Evolutionary conservation across 306 rosid species (phyloP).

Genomic region (Dryas alaskensis): DNA sequence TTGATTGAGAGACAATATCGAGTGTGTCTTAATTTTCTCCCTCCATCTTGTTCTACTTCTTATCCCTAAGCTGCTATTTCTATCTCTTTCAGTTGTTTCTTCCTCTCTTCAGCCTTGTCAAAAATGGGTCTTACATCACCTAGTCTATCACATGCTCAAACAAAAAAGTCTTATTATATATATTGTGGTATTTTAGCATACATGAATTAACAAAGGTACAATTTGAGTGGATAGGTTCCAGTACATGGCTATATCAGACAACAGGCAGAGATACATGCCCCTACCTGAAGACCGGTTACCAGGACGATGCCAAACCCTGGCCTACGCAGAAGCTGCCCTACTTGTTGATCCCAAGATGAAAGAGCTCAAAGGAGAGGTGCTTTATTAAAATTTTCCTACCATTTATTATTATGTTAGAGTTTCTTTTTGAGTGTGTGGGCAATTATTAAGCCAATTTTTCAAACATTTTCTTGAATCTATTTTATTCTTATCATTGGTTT

Average conservation of each 20-base stretch:
- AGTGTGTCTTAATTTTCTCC: too few relatives aligned
- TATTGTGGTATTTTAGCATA: background rate
- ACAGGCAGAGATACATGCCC: conserved; percentile 43
- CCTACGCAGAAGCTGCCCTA: conserved; percentile 41
- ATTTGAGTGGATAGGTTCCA: conserved; percentile 39
- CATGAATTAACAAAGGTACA: background rate
- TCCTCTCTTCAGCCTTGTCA: background rate
- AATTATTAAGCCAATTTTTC: background rate
- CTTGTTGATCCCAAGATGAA: conserved; percentile 37
- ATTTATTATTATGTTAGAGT: background rate
- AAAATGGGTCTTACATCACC: background rate
- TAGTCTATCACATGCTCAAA: background rate
- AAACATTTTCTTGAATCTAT: background rate
- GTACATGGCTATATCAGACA: conserved; percentile 48
- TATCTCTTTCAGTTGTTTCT: background rate
- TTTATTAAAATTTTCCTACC: background rate
- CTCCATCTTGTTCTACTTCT: conserved; percentile 8
- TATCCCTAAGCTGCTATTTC: background rate
- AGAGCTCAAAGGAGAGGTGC: conserved; percentile 41
- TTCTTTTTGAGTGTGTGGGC: background rate
- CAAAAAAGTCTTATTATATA: background rate
- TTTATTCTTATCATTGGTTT: background rate
- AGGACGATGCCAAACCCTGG: conserved; percentile 40
- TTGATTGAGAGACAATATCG: background rate
- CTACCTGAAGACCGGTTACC: conserved; percentile 43